Evolutionary conservation across 1,284 basidiomycete species (phyloP), one percentile per base, ranked within the genome.

Genomic region (Moesziomyces parantarcticus): DNA sequence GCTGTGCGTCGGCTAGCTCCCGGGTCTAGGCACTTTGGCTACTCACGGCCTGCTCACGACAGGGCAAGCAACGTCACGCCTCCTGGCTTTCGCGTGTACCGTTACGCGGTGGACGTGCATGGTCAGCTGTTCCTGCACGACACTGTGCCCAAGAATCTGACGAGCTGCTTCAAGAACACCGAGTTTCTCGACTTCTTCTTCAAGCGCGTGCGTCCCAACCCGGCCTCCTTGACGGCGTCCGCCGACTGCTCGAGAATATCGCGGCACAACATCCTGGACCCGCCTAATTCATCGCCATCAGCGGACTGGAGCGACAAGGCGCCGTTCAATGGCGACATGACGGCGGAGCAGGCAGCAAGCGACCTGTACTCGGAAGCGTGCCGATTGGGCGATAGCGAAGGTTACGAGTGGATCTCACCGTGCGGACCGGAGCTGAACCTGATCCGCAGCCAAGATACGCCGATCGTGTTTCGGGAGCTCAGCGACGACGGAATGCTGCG

Each of bases 101-200:
- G 71, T 32, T 84, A 84, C 63, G 81, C 79, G 42, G 56, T 83
- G 10, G 79, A 84, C 51, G 65, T 79, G 5, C 80, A 84, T 50
- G 84, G 84, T 0, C 82, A 77, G 49, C 75, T 85, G 13, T 84
- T 82, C 55, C 62, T 85, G 23, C 81, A 83, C 20, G 64, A 75
- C 21, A 77, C 82, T 1, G 72, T 76, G 8, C 76, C 76, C 1
- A 82, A 84, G 55, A 84, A 84, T 54, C 72, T 84, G 41, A 84
- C 83, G 3, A 79, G 78, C 42, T 84, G 67, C 46, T 60, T 58
- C 52, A 76, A 70, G 48, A 68, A 65, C 44, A 23, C 42, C 42
- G 62, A 65, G n/a, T 79, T 79, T 39, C 60, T 79, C 11, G 73
- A 77, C 47, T 77, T 77, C 50, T 77, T 79, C 60, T 79, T 71